Percentiles rank a stretch among this genome's conserved stretches.
Conservation (phyloP, 2,329 filamentous ascomycete species). For the Trichoderma breve region DNA sequence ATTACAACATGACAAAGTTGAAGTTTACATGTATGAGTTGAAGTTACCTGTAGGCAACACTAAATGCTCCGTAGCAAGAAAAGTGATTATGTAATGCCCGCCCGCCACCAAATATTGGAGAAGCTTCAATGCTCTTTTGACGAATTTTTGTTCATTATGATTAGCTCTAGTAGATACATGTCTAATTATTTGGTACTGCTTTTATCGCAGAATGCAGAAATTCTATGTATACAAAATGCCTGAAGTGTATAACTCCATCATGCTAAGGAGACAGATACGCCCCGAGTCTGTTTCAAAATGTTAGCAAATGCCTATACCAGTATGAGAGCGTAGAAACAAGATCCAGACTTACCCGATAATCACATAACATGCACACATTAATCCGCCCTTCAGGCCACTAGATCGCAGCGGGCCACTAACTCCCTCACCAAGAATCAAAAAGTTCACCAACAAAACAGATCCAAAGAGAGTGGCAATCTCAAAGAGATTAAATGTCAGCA, state of each 20-base stretch:
- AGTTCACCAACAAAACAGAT: slow-evolving; percentile 69
- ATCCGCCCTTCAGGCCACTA: slow-evolving; percentile 50
- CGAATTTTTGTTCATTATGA: slow-evolving; percentile 10
- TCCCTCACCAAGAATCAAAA: slow-evolving; percentile 70
- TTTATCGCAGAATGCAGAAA: background rate
- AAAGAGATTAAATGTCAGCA: slow-evolving; percentile 72
- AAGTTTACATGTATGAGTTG: background rate
- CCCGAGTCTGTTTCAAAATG: background rate
- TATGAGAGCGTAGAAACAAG: background rate
- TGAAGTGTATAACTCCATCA: background rate
- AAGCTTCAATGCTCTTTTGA: background rate
- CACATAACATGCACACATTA: slow-evolving; percentile 53
- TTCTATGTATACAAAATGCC: background rate
- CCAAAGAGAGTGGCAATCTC: slow-evolving; percentile 73
- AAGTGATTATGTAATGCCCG: background rate
- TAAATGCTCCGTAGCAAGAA: background rate
- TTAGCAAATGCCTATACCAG: background rate
- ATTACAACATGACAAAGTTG: background rate
- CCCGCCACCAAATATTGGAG: background rate
- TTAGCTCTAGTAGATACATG: background rate
- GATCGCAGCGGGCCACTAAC: slow-evolving; percentile 60
- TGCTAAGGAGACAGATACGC: slow-evolving; percentile 16
- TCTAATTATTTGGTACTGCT: background rate
- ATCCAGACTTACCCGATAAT: slow-evolving; percentile 43
- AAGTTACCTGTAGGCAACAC: background rate